Evolutionary conservation across 129 eudicot species (phyloP).

Genomic region (Chrysanthemum makinoi): DNA sequence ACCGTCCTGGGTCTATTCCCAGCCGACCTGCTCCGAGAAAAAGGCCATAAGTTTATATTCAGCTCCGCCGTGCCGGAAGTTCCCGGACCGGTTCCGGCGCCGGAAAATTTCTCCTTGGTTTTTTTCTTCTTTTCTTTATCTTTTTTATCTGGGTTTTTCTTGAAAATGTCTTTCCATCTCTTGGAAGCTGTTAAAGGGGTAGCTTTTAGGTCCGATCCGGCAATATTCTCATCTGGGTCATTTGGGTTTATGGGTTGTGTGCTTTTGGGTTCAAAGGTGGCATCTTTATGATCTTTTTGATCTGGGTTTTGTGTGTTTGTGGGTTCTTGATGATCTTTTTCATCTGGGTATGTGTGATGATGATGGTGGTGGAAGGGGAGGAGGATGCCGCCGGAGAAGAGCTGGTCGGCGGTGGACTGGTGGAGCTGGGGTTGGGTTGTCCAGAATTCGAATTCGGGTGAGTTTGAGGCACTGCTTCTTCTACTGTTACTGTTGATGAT

Average conservation of each 20-base stretch:
- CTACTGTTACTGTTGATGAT: conserved; percentile 10
- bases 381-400: conserved; percentile 72
- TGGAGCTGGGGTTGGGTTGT: conserved; percentile 45
- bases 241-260: background rate
- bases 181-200: conserved; percentile 47
- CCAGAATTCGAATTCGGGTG: conserved; percentile 85
- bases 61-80: conserved; percentile 62
- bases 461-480: conserved; percentile 30
- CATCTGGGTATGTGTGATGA: conserved; percentile 1
- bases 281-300: background rate
- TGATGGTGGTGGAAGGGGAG: conserved; percentile 56
- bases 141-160: conserved; percentile 28
- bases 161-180: conserved; percentile 83
- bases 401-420: conserved; percentile 79
- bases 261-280: background rate
- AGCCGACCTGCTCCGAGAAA: conserved; percentile 85
- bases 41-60: conserved; percentile 91
- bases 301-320: too few species aligned
- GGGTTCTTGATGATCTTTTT: too few species aligned
- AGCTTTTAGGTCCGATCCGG: conserved; percentile 23
- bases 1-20: conserved; percentile 43
- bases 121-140: conserved; percentile 31
- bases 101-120: conserved; percentile 38
- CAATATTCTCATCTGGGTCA: background rate
- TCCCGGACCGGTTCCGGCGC: conserved; percentile 3